Percentiles rank a stretch among this genome's conserved stretches.
Evolutionary conservation across 2,329 filamentous ascomycete genomes (phyloP).

Genomic region (Teratosphaeria destructans): DNA sequence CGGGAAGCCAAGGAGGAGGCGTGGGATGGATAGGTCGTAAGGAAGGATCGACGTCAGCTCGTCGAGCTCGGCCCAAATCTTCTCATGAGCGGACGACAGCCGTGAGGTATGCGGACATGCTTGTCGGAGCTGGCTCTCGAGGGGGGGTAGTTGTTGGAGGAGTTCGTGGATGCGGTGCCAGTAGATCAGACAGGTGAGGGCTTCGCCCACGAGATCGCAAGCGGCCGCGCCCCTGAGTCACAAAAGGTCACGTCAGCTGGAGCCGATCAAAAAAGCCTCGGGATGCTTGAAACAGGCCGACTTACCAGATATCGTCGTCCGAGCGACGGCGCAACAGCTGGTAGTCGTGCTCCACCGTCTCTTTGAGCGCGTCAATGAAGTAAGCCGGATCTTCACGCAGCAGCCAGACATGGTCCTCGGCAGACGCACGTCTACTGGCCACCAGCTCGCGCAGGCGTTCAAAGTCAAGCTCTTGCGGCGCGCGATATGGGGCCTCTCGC

Average conservation of each 20-base stretch:
- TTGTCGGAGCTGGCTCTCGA: slow-evolving; percentile 30
- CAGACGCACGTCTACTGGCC: slow-evolving; percentile 29
- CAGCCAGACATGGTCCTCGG: slow-evolving; percentile 45
- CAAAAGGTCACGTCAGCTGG: not conserved
- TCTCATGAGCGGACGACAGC: slow-evolving; percentile 27
- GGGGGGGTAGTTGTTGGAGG: slow-evolving; percentile 6
- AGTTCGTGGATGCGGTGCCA: not conserved
- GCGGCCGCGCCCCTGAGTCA: not conserved
- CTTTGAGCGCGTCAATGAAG: slow-evolving; percentile 37
- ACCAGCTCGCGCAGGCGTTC: slow-evolving; percentile 36
- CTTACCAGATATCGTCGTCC: not conserved
- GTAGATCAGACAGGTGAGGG: not conserved
- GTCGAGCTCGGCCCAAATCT: slow-evolving; percentile 31
- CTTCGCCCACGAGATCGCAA: not conserved
- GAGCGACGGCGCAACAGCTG: not conserved
- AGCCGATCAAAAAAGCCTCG: not conserved
- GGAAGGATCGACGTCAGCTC: slow-evolving; percentile 6
- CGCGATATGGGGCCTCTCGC: slow-evolving; percentile 43
- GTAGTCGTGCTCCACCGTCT: slow-evolving; percentile 12
- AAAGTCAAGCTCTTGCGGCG: slow-evolving; percentile 40
- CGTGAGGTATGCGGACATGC: slow-evolving; percentile 27
- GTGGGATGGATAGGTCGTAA: slow-evolving; percentile 1
- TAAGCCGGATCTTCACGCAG: slow-evolving; percentile 51
- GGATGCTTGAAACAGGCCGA: not conserved
- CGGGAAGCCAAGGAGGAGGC: slow-evolving; percentile 8